Evolutionary conservation across 2,329 filamentous ascomycete species (phyloP), one percentile per base, ranked within the genome.

Genomic region (Microdochium paspali): DNA sequence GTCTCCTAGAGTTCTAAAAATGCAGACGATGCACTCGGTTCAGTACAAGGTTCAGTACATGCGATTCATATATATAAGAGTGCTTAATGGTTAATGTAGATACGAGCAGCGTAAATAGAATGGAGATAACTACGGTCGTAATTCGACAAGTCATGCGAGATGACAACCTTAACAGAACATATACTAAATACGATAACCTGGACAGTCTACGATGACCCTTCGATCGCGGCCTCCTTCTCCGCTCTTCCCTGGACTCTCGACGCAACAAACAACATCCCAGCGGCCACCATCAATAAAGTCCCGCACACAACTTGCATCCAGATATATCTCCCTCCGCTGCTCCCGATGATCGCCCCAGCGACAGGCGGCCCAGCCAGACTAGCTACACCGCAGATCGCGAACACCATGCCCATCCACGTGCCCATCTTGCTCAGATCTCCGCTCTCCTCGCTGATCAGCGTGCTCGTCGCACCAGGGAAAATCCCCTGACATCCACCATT

Each of bases 371-470:
- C 56, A 44, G 53, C 51, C 5, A 58, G 51, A 23, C 53, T 55
- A 20, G 53, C 54, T 46, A 58, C 51, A 24, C 51, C 56, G 46
- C 54, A 53, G 12, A 57, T 20, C 5, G 47, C 53, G 18, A 53
- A 53, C 13, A 50, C 48, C 56, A 58, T 58, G 13, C 56, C 56
- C 10, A 58, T 53, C 49, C 56, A 56, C 4, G 53, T 58, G 5
- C 56, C 56, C 50, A 58, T 55, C 31, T 56, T 55, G 4, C 44
- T 44, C 24, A 48, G 12, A 20, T 40, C 35, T 3, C 35, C 35
- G 35, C 35, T 21, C 35, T 40, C 48, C n/a, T 56, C 54, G n/a
- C 35, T 26, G 2, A 57, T 53, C 28, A 55, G 52, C 21, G 47
- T 54, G 13, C 52, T 54, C 4, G 47, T 43, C 2, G 54, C 53